Evolutionary conservation across 306 rosid genomes (phyloP), one percentile per base, ranked within the genome.

Genomic region (Hippophae rhamnoides): DNA sequence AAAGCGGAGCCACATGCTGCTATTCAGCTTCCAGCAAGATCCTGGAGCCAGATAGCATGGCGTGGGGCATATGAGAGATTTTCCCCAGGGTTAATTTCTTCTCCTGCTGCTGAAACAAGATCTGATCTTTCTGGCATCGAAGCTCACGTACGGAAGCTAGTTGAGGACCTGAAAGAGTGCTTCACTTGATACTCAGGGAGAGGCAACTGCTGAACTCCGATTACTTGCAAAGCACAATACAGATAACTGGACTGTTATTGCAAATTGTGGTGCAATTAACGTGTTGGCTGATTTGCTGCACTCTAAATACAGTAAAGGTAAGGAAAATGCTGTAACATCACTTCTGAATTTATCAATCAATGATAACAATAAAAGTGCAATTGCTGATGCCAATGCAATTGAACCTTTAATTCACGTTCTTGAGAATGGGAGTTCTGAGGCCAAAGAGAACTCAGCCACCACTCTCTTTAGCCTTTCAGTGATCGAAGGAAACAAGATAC

Each of bases 401-500:
- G 97, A 84, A 5, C 95, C 97, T 60, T 67, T 93, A 40, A 93
- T 93, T 72, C 81, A 78, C 47, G 99, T 93, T 67, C 99, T 93
- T 55, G 69, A 77, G 75, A 73, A 75, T n/a, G 99, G 99, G 69
- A 93, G 90, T 65, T 78, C 99, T 1, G 97, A 88, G 79, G 99
- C 97, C 58, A 84, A 79, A 78, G 99, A 93, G 80, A 93, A 93
- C 79, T 80, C 99, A 42, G 97, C 99, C 49, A 96, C 99, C 71
- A 93, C 99, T 60, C 95, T 93, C 56, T 93, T 82, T 80, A 93
- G 99, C 78, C 81, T 93, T 58, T 86, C 97, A 0, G 95, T 88
- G 82, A 82, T 88, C 12, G 97, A 83, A 79, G 96, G 88, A 63
- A 88, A 88, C 81, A 93, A 86, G 78, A 70, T 82, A 66, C 79